phyloP scores from a whole-genome alignment of 2,329 filamentous ascomycete species.

The Fusarium bulbicola region DNA sequence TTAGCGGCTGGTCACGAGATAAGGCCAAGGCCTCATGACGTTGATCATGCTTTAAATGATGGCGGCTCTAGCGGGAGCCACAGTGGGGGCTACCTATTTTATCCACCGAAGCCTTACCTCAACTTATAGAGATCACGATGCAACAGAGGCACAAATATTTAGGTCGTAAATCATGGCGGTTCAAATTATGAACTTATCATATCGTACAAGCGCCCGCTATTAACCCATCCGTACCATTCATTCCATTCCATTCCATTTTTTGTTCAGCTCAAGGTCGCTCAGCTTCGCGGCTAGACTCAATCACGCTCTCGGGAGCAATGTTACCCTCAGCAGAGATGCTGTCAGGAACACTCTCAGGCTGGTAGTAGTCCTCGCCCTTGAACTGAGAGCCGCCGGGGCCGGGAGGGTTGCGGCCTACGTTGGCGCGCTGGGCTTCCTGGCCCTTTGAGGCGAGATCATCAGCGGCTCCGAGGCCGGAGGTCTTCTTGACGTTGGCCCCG shows the following conservation, averaged over 20 bases:
- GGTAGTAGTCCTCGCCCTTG: constrained; percentile 54
- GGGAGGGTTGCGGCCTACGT: constrained; percentile 49
- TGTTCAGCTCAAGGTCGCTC: constrained; percentile 6
- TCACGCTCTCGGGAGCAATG: constrained; percentile 53
- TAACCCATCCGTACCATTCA: neutral
- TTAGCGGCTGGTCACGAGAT: constrained; percentile 27
- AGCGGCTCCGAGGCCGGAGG: constrained; percentile 34
- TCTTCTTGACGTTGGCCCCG: constrained; percentile 33
- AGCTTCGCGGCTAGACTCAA: constrained; percentile 46
- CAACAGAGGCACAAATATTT: neutral
- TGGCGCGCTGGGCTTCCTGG: constrained; percentile 49
- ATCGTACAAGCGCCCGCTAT: constrained; percentile 21
- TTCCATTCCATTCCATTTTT: neutral
- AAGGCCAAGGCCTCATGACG: constrained; percentile 35
- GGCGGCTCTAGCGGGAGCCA: constrained; percentile 12
- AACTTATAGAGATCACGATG: neutral
- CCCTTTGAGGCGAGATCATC: constrained; percentile 49
- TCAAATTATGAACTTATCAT: constrained; percentile 15
- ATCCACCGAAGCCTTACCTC: constrained; percentile 2
- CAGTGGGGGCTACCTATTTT: neutral
- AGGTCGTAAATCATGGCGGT: constrained; percentile 22
- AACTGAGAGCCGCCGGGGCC: constrained; percentile 51
- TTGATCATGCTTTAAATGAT: constrained; percentile 30
- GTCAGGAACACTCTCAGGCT: constrained; percentile 53
- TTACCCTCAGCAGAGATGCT: constrained; percentile 54